Evolutionary conservation across 768 basidiomycete genomes (phyloP).

Genomic region (Leccinum fibrillosum): DNA sequence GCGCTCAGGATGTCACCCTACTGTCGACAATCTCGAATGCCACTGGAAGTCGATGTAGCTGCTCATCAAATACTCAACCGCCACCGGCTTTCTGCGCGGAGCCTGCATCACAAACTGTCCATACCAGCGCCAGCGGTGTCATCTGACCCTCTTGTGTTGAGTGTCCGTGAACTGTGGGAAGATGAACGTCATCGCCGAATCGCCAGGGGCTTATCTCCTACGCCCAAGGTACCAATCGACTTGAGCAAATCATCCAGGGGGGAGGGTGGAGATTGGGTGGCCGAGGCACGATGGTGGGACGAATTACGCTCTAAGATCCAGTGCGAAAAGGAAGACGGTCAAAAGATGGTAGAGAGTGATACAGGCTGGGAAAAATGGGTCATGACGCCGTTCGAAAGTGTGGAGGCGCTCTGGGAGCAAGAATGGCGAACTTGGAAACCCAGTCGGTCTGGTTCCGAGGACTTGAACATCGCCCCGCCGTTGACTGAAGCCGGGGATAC

Average conservation of each 20-base stretch:
- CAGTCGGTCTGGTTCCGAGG: slow-evolving; percentile 1
- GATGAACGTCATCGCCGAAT: slow-evolving; percentile 81
- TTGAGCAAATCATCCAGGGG: slow-evolving; percentile 61
- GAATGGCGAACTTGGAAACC: slow-evolving; percentile 59
- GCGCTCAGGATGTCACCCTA: slow-evolving; percentile 52
- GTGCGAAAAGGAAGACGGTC: slow-evolving; percentile 34
- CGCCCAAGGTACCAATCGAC: slow-evolving; percentile 70
- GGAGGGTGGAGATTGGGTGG: slow-evolving; percentile 61
- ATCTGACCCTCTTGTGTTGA: slow-evolving; percentile 74
- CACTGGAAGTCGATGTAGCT: slow-evolving; percentile 80
- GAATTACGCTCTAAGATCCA: slow-evolving; percentile 63
- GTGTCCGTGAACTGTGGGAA: slow-evolving; percentile 94
- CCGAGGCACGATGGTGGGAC: slow-evolving; percentile 74
- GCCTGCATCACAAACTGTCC: slow-evolving; percentile 58
- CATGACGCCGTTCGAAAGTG: slow-evolving; percentile 88
- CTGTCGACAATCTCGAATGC: slow-evolving; percentile 62
- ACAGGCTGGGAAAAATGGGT: slow-evolving; percentile 67
- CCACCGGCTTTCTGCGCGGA: slow-evolving; percentile 56
- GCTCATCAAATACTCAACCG: slow-evolving; percentile 87
- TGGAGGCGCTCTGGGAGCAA: slow-evolving; percentile 81
- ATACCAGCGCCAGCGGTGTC: slow-evolving; percentile 55
- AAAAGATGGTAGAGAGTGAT: slow-evolving; percentile 20
- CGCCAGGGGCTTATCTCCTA: slow-evolving; percentile 64
- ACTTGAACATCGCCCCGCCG: slow-evolving; percentile 12
- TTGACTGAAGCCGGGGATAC: slow-evolving; percentile 13